A percentile compares a stretch with the other conserved stretches of the same genome.
Conservation (phyloP, 768 basidiomycete species). For the Termitomyces sp. region DNA sequence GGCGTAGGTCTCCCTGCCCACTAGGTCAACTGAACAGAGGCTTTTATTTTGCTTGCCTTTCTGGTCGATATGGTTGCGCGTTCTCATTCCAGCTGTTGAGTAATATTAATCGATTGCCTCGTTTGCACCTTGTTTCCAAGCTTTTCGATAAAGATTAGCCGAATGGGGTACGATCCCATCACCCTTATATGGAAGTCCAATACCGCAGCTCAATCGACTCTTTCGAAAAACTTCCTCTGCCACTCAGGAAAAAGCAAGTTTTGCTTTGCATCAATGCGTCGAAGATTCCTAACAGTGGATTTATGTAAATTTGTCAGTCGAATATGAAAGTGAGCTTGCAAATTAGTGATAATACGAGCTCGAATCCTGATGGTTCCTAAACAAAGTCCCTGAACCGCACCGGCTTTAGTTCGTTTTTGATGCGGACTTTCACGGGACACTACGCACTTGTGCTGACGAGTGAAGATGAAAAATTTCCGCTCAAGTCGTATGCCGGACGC, state of each 20-base stretch:
- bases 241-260: neutral
- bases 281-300: neutral
- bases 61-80: neutral
- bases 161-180: constrained; percentile 1
- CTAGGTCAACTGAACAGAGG: neutral
- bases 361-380: neutral
- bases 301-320: neutral
- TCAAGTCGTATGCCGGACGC: neutral
- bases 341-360: neutral
- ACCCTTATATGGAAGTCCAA: neutral
- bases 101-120: neutral
- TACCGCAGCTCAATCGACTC: neutral
- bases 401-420: neutral
- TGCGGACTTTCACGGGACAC: neutral
- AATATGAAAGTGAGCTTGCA: neutral
- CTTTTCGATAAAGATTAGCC: neutral
- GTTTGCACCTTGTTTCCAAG: neutral
- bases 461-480: neutral
- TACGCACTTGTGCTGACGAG: neutral
- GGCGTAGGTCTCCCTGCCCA: neutral
- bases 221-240: neutral
- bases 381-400: neutral
- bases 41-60: neutral
- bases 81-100: neutral
- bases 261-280: no score